A percentile compares a stretch with the other conserved stretches of the same genome.
Conservation (phyloP, 2,329 filamentous ascomycete genomes). For the Penicillium vulpinum region DNA sequence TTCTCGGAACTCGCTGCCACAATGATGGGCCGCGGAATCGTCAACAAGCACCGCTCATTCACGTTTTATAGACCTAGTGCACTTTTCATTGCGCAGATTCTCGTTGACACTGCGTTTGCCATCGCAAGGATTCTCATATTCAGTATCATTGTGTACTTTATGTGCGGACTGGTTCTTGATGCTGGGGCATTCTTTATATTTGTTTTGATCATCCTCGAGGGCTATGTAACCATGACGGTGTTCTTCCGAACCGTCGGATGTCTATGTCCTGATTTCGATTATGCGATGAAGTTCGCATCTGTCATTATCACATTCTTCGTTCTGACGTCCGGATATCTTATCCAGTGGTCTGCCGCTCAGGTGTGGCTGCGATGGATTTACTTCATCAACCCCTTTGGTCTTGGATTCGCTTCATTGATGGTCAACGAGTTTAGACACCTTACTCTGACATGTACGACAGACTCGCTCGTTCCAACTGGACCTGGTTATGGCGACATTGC, state of each 20-base stretch:
- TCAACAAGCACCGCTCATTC: slow-evolving; percentile 82
- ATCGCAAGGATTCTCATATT: slow-evolving; percentile 71
- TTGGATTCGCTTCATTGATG: slow-evolving; percentile 78
- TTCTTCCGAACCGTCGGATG: slow-evolving; percentile 76
- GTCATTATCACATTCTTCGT: slow-evolving; percentile 80
- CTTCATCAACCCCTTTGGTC: slow-evolving; percentile 72
- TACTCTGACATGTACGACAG: slow-evolving; percentile 66
- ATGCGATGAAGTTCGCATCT: slow-evolving; percentile 79
- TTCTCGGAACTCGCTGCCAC: slow-evolving; percentile 74
- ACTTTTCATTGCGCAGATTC: slow-evolving; percentile 78
- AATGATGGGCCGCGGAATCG: slow-evolving; percentile 73
- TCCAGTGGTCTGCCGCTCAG: slow-evolving; percentile 73
- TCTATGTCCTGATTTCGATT: slow-evolving; percentile 77
- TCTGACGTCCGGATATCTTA: slow-evolving; percentile 77
- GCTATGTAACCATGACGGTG: slow-evolving; percentile 71
- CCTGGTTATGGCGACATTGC: slow-evolving; percentile 68
- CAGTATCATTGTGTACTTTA: slow-evolving; percentile 75
- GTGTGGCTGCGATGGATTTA: slow-evolving; percentile 79
- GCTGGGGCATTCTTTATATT: slow-evolving; percentile 77
- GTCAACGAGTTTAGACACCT: slow-evolving; percentile 77
- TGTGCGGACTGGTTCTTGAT: slow-evolving; percentile 68
- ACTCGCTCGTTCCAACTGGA: slow-evolving; percentile 70
- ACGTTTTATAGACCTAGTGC: slow-evolving; percentile 81
- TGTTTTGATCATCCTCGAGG: slow-evolving; percentile 67
- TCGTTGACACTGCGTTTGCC: slow-evolving; percentile 73